phyloP scores from a whole-genome alignment of 2,329 filamentous ascomycete species.

The Talaromyces rugulosus region DNA sequence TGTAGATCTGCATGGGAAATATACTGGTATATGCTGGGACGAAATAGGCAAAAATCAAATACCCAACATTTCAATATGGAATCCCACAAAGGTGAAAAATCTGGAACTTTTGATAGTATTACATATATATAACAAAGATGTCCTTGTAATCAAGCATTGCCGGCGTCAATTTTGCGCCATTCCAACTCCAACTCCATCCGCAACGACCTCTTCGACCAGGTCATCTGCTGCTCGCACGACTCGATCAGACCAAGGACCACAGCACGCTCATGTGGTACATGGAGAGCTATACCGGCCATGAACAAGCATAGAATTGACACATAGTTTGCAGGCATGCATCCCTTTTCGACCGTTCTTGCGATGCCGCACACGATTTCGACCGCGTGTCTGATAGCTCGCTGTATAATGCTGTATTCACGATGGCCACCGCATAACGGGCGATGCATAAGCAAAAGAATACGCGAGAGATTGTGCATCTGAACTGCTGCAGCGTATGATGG shows the following conservation, averaged over 20 bases:
- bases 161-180: constrained; percentile 20
- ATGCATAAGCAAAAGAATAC: constrained; percentile 51
- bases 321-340: constrained; percentile 19
- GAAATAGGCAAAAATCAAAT: too few species aligned
- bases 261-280: constrained; percentile 20
- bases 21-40: too few species aligned
- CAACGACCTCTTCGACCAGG: constrained; percentile 21
- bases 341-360: constrained; percentile 18
- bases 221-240: constrained; percentile 17
- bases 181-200: constrained; percentile 22
- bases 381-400: constrained; percentile 13
- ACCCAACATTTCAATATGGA: too few species aligned
- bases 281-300: constrained; percentile 24
- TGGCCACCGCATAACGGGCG: constrained; percentile 49
- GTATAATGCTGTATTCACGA: constrained; percentile 38
- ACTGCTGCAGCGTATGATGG: constrained; percentile 46
- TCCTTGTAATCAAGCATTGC: constrained; percentile 1
- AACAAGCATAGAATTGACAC: constrained; percentile 23
- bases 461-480: constrained; percentile 51
- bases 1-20: too few species aligned
- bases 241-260: constrained; percentile 20
- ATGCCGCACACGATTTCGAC: constrained; percentile 25
- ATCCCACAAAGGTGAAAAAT: too few species aligned
- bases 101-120: too few species aligned
- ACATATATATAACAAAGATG: too few species aligned